Percentiles rank a stretch among this genome's conserved stretches.
These are phyloP conservation scores for Pelargonium australe DNA, from an alignment of 441 rosid species.

Conservation along the genomic window DNA sequence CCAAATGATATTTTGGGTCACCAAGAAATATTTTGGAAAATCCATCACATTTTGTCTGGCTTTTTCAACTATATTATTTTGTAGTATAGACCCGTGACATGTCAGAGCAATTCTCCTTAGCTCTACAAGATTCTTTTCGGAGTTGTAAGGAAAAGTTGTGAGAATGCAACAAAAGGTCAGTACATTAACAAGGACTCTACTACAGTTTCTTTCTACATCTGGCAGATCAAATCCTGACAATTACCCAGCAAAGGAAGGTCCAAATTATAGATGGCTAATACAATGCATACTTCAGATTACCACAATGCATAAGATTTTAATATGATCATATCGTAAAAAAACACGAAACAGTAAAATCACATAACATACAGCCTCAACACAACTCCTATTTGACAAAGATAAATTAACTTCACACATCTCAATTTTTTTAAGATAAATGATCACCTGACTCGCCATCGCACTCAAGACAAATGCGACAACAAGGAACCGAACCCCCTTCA, in stretches of 20 bases:
- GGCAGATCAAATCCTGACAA: background rate
- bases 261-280: background rate
- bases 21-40: background rate
- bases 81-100: background rate
- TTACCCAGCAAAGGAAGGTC: background rate
- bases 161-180: too few relatives aligned
- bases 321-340: background rate
- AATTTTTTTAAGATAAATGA: background rate
- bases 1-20: background rate
- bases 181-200: too few relatives aligned
- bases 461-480: constrained; percentile 94
- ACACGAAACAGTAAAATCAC: background rate
- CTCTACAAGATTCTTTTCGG: too few relatives aligned
- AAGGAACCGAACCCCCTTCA: constrained; percentile 60
- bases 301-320: background rate
- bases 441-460: constrained; percentile 67
- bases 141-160: too few relatives aligned
- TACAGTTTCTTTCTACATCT: too few relatives aligned
- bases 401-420: background rate
- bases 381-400: background rate
- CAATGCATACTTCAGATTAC: background rate
- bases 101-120: background rate
- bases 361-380: background rate
- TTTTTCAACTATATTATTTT: background rate
- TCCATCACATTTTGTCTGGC: background rate